Percentiles rank a stretch among this genome's conserved stretches.
phyloP scores from a whole-genome alignment of 106 monocot species.

The Platanthera guangdongensis region DNA sequence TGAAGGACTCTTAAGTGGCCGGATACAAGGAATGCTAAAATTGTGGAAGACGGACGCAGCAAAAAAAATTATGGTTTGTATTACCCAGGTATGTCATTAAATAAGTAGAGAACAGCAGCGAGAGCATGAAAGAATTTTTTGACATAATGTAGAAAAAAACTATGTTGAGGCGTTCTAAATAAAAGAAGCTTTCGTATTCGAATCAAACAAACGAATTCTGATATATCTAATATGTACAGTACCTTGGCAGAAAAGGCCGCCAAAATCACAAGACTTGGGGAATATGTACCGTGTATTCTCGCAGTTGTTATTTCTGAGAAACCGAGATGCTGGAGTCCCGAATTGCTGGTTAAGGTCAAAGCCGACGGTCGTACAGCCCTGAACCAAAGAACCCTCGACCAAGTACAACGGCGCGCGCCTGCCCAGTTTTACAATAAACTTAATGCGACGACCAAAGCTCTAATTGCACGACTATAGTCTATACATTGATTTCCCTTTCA shows the following conservation, averaged over 20 bases:
- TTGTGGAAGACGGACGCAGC: not conserved
- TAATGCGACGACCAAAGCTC: not conserved
- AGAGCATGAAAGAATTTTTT: not conserved
- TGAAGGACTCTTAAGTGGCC: too few species aligned
- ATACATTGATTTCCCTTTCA: not conserved
- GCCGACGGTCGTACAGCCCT: not conserved
- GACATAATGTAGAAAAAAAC: not conserved
- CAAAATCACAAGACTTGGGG: not conserved
- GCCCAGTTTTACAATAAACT: not conserved
- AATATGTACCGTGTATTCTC: not conserved
- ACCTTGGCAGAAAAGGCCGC: not conserved
- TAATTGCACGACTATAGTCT: not conserved
- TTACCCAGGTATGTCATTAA: too few species aligned
- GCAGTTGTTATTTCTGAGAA: not conserved
- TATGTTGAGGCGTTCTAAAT: not conserved
- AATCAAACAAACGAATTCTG: slow-evolving; percentile 2
- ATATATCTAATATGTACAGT: slow-evolving; percentile 1
- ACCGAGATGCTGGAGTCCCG: not conserved
- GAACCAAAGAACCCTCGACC: not conserved
- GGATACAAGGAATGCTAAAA: not conserved
- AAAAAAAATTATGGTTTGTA: too few species aligned
- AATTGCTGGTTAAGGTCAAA: not conserved
- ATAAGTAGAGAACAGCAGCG: too few species aligned
- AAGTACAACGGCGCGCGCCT: not conserved
- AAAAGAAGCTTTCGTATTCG: slow-evolving; percentile 2